phyloP scores from a whole-genome alignment of 257 asterid genomes.

The Fraxinus quadrangulata region DNA sequence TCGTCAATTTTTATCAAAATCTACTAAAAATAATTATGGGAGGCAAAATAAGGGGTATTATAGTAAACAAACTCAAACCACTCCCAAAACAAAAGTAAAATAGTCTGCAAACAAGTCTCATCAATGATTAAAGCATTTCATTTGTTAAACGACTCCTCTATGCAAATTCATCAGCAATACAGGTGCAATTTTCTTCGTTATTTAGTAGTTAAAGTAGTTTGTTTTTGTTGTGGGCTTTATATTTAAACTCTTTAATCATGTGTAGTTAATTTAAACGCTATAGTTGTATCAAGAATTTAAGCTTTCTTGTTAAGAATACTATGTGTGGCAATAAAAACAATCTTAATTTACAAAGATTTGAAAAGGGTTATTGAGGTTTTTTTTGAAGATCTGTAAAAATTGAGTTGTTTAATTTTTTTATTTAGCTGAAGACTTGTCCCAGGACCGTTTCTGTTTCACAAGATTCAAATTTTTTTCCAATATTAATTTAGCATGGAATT shows the following conservation, averaged over 20 bases:
- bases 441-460: neutral
- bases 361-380: neutral
- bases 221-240: neutral
- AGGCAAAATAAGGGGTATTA: conserved; percentile 27
- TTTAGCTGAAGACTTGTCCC: neutral
- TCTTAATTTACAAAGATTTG: neutral
- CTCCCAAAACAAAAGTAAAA: conserved; percentile 5
- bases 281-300: conserved; percentile 9
- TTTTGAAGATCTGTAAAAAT: conserved; percentile 19
- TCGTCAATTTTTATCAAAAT: too few relatives aligned
- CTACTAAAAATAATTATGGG: too few relatives aligned
- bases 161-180: conserved; percentile 20
- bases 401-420: conserved; percentile 1
- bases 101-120: conserved; percentile 16
- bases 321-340: neutral
- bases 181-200: conserved; percentile 22
- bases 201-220: neutral
- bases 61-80: conserved; percentile 26
- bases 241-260: neutral
- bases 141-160: conserved; percentile 26
- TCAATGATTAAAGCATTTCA: conserved; percentile 17
- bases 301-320: neutral
- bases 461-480: neutral
- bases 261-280: conserved; percentile 1
- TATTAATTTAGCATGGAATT: neutral